Percentiles rank a stretch among this genome's conserved stretches.
phyloP scores from a whole-genome alignment of 441 rosid species.

The Arabidopsis lyrata region DNA sequence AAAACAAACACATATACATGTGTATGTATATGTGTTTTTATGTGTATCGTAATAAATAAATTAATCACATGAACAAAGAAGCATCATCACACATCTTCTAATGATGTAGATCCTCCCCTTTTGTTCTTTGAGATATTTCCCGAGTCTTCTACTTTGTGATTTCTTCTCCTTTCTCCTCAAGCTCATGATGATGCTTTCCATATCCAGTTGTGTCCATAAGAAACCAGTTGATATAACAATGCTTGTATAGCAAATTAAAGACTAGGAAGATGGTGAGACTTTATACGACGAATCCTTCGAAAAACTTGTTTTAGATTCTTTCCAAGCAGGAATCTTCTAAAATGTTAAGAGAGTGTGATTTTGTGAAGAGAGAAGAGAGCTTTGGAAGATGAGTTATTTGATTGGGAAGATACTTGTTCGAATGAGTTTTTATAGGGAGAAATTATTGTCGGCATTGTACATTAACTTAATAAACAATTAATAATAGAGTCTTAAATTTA shows the following conservation, averaged over 20 bases:
- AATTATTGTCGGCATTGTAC: conserved; percentile 15
- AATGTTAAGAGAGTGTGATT: conserved; percentile 14
- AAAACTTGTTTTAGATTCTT: conserved; percentile 11
- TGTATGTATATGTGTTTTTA: background rate
- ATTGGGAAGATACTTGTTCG: conserved; percentile 25
- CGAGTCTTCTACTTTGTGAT: conserved; percentile 47
- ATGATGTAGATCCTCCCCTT: conserved; percentile 46
- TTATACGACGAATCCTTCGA: background rate
- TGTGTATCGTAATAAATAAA: background rate
- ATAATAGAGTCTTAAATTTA: background rate
- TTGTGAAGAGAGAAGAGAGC: conserved; percentile 23
- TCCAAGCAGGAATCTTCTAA: conserved; percentile 8
- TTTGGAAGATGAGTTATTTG: conserved; percentile 29
- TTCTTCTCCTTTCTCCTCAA: conserved; percentile 43
- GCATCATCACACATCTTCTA: conserved; percentile 48
- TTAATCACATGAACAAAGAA: conserved; percentile 44
- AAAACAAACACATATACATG: no score
- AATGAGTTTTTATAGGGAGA: conserved; percentile 41
- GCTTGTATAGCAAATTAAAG: background rate
- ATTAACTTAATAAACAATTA: conserved; percentile 11
- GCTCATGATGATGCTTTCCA: conserved; percentile 42
- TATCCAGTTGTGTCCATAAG: background rate
- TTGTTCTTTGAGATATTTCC: conserved; percentile 46
- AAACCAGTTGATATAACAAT: background rate
- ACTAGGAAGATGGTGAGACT: background rate